Percentiles rank a stretch among this genome's conserved stretches.
These are phyloP conservation scores for Linnemannia zychae DNA, from an alignment of 192 early-diverging fungal species.

Conservation along the genomic window DNA sequence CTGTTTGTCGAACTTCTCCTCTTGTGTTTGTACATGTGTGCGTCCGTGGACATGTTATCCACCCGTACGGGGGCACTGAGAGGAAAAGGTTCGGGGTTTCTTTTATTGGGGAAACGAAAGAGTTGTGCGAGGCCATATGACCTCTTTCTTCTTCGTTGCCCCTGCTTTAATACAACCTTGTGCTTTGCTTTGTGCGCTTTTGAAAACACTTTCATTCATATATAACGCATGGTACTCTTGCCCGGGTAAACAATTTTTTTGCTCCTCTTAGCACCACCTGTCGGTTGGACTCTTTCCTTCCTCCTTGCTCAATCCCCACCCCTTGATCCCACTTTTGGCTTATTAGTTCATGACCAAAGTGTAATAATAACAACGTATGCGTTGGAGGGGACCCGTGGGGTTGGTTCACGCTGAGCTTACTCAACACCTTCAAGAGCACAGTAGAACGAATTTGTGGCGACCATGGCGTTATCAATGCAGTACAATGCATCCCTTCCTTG, in stretches of 20 bases:
- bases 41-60: too few relatives aligned
- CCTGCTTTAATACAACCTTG: too few relatives aligned
- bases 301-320: not conserved
- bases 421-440: not conserved
- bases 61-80: too few relatives aligned
- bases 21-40: not conserved
- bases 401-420: not conserved
- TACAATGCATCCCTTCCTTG: not conserved
- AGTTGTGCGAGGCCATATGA: too few relatives aligned
- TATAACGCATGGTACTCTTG: not conserved
- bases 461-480: not conserved
- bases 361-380: not conserved
- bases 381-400: constrained; percentile 2
- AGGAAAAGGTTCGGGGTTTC: too few relatives aligned
- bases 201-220: not conserved
- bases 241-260: not conserved
- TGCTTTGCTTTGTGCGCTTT: too few relatives aligned
- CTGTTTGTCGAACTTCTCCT: not conserved
- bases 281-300: not conserved
- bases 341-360: not conserved
- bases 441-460: not conserved
- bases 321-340: not conserved
- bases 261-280: not conserved
- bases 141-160: too few relatives aligned
- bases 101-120: too few relatives aligned